phyloP scores from a whole-genome alignment of 305 asterid species.

The Rubia balearica region DNA sequence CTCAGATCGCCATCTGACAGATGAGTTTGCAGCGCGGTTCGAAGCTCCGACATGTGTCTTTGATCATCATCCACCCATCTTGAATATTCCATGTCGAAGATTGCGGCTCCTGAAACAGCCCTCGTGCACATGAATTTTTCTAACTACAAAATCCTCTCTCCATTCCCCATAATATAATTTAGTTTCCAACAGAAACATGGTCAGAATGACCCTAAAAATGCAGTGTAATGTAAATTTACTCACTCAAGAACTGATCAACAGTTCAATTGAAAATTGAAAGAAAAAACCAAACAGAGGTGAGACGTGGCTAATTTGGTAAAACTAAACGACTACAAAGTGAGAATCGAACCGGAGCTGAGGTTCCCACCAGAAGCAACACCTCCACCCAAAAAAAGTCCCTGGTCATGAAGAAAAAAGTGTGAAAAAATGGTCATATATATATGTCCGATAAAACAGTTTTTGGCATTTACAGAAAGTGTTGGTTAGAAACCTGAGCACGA shows the following conservation, averaged over 20 bases:
- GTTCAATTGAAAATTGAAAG: too few species aligned
- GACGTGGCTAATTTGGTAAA: not conserved
- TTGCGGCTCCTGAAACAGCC: constrained; percentile 52
- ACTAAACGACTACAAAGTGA: constrained; percentile 1
- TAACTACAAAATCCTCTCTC: too few species aligned
- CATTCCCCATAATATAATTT: too few species aligned
- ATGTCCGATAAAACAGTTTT: not conserved
- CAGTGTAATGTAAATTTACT: too few species aligned
- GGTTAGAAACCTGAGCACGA: constrained; percentile 59
- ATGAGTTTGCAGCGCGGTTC: constrained; percentile 71
- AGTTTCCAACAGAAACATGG: too few species aligned
- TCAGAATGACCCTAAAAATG: too few species aligned
- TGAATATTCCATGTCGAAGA: constrained; percentile 88
- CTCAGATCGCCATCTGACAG: constrained; percentile 66
- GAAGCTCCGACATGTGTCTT: constrained; percentile 68
- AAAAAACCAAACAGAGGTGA: not conserved
- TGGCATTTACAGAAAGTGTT: not conserved
- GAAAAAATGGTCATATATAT: constrained; percentile 1
- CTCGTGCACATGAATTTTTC: too few species aligned
- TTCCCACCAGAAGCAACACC: constrained; percentile 58
- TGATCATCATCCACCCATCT: constrained; percentile 92
- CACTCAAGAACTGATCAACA: too few species aligned
- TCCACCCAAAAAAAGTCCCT: constrained; percentile 85
- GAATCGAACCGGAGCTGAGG: constrained; percentile 70
- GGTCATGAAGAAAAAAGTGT: constrained; percentile 15